These are phyloP conservation scores for Aaosphaeria arxii DNA, from an alignment of 2,329 filamentous ascomycete genomes.

Conservation along the genomic window DNA sequence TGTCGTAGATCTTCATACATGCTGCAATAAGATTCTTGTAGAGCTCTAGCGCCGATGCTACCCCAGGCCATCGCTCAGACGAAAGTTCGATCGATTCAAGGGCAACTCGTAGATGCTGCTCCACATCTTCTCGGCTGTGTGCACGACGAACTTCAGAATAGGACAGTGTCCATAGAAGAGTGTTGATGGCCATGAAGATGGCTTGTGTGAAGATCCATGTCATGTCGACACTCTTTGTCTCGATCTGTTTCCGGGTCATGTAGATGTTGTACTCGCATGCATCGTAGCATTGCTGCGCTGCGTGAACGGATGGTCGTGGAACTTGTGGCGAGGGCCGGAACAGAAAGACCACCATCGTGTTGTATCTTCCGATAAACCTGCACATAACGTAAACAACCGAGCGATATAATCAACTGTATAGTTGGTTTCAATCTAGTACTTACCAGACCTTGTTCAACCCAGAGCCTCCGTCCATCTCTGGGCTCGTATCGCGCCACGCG, in stretches of 20 bases:
- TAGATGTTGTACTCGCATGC: conserved; percentile 79
- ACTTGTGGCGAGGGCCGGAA: conserved; percentile 91
- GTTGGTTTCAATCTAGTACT: conserved; percentile 25
- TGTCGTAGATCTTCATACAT: conserved; percentile 84
- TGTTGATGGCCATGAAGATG: conserved; percentile 89
- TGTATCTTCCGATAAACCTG: conserved; percentile 67
- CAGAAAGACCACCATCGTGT: conserved; percentile 84
- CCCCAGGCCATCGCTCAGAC: conserved; percentile 88
- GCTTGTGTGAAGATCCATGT: conserved; percentile 92
- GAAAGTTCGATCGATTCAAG: conserved; percentile 77
- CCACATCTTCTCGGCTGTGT: conserved; percentile 72
- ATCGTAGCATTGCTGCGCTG: conserved; percentile 78
- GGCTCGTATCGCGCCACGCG: conserved; percentile 74
- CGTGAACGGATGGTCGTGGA: conserved; percentile 74
- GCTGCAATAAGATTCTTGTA: conserved; percentile 84
- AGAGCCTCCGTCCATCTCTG: conserved; percentile 65
- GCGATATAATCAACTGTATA: neutral
- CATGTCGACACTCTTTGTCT: conserved; percentile 72
- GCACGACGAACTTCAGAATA: conserved; percentile 76
- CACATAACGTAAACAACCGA: neutral
- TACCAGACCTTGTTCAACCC: conserved; percentile 80
- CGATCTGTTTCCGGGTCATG: conserved; percentile 76
- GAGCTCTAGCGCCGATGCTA: conserved; percentile 76
- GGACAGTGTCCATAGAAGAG: conserved; percentile 85
- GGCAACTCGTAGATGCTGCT: conserved; percentile 69